These are phyloP conservation scores for Lecanicillium sp. DNA, from an alignment of 2,329 filamentous ascomycete species.

Conservation along the genomic window DNA sequence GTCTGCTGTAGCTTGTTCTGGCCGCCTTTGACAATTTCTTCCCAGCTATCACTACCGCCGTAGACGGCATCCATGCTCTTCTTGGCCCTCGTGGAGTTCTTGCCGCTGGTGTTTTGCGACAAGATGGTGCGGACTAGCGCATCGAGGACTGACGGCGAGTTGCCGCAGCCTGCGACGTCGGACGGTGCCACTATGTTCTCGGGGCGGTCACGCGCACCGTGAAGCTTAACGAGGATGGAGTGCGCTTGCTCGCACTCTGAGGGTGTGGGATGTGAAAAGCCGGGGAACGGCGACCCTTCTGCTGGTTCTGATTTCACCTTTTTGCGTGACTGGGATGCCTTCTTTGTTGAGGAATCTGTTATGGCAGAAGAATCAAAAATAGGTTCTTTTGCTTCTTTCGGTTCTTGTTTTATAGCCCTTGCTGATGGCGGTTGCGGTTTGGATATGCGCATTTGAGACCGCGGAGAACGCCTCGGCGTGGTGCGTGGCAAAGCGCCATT, in stretches of 20 bases:
- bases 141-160: constrained; percentile 42
- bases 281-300: constrained; percentile 53
- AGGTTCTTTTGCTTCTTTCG: not conserved
- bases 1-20: constrained; percentile 40
- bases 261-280: constrained; percentile 56
- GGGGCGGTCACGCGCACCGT: constrained; percentile 58
- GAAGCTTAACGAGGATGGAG: constrained; percentile 52
- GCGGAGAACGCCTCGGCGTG: not conserved
- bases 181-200: constrained; percentile 53
- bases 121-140: constrained; percentile 44
- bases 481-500: no score
- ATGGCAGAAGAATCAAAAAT: not conserved
- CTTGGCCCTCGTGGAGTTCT: constrained; percentile 53
- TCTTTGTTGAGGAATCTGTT: not conserved
- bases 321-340: not conserved
- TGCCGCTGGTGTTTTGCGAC: constrained; percentile 44
- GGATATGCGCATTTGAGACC: constrained; percentile 8
- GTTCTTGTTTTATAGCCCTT: constrained; percentile 2
- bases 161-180: constrained; percentile 54
- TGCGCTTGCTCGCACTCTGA: constrained; percentile 64
- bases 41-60: constrained; percentile 35
- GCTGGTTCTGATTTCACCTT: constrained; percentile 3
- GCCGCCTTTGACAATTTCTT: constrained; percentile 30
- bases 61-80: constrained; percentile 36
- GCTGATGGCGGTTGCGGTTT: not conserved